Percentiles rank a stretch among this genome's conserved stretches.
Conservation (phyloP, 2,329 filamentous ascomycete species). For the Calycina herbarum region DNA sequence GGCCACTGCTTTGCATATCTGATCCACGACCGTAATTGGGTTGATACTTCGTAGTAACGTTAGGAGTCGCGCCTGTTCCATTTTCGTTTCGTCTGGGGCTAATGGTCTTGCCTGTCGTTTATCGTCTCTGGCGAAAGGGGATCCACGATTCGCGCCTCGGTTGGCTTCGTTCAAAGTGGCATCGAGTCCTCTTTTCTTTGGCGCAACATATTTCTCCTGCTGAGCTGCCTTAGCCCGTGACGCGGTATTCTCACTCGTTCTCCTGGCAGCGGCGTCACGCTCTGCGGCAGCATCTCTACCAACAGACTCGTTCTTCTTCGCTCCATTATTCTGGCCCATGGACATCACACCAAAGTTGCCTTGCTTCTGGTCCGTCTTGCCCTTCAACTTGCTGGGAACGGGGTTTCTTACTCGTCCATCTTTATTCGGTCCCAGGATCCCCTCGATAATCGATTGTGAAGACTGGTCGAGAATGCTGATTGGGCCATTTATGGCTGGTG, state of each 20-base stretch:
- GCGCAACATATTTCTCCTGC: constrained; percentile 53
- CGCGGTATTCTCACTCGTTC: constrained; percentile 61
- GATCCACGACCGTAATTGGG: constrained; percentile 58
- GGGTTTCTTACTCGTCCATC: constrained; percentile 57
- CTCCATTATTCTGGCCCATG: constrained; percentile 49
- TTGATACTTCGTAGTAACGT: constrained; percentile 56
- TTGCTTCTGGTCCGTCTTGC: constrained; percentile 54
- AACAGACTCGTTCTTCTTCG: constrained; percentile 38
- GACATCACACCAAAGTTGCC: constrained; percentile 66
- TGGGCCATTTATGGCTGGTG: constrained; percentile 43
- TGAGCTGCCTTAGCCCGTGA: constrained; percentile 57
- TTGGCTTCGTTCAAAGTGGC: constrained; percentile 26
- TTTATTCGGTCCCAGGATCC: constrained; percentile 39
- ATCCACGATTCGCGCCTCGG: constrained; percentile 24
- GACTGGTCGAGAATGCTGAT: constrained; percentile 57
- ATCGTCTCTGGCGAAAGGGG: constrained; percentile 34
- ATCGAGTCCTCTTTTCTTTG: constrained; percentile 38
- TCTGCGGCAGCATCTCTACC: constrained; percentile 51
- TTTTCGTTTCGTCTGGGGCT: constrained; percentile 52
- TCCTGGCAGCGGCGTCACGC: constrained; percentile 55
- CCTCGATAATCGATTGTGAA: constrained; percentile 31
- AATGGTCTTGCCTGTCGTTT: constrained; percentile 37
- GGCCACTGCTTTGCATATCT: constrained; percentile 61
- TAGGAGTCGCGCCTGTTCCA: constrained; percentile 60
- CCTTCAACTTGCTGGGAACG: constrained; percentile 62